These are phyloP conservation scores for Avena sativa DNA, from an alignment of 176 grass and related monocot genomes.

Conservation along the genomic window DNA sequence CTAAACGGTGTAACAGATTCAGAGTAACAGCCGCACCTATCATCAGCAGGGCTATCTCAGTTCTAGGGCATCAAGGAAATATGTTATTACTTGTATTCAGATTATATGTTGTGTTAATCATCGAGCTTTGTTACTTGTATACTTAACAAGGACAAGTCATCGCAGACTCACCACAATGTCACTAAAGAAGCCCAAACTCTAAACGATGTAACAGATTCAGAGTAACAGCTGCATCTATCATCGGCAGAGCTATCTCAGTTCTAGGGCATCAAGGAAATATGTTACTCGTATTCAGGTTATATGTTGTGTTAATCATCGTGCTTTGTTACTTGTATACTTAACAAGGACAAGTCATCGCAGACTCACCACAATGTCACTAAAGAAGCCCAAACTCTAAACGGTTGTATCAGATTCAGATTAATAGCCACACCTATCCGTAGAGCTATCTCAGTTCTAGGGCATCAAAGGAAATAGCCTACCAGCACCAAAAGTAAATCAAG, in stretches of 20 bases:
- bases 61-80: conserved; percentile 20
- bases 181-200: background rate
- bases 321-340: conserved; percentile 9
- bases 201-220: background rate
- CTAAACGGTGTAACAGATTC: background rate
- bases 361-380: background rate
- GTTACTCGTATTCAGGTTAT: background rate
- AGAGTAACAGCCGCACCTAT: background rate
- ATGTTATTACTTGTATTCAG: background rate
- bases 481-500: conserved; percentile 13
- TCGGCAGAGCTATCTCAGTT: background rate
- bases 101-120: background rate
- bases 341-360: background rate
- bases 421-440: background rate
- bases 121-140: background rate
- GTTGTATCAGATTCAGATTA: background rate
- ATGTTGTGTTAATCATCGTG: background rate
- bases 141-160: background rate
- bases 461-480: background rate
- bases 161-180: background rate
- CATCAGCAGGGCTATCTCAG: background rate
- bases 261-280: conserved; percentile 23
- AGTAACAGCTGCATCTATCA: background rate
- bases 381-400: background rate
- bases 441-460: conserved; percentile 7